Percentiles rank a stretch among this genome's conserved stretches.
These are phyloP conservation scores for Imleria badia DNA, from an alignment of 768 basidiomycete genomes.

Conservation along the genomic window DNA sequence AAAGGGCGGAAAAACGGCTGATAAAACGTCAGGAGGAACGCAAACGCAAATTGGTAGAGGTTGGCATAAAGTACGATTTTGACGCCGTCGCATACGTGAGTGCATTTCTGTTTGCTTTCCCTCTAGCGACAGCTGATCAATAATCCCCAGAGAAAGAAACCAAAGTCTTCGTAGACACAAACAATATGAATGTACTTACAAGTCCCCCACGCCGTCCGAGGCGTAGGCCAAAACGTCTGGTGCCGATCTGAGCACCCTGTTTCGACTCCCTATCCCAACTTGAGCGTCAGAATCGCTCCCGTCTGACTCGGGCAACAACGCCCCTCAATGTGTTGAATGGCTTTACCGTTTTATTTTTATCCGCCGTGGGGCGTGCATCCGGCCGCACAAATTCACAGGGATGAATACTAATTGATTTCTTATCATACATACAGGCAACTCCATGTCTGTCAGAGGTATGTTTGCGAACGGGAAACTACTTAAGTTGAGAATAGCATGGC, in stretches of 20 bases:
- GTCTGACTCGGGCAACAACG: background rate
- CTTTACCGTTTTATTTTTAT: background rate
- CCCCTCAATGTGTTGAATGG: too few relatives aligned
- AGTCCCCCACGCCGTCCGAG: too few relatives aligned
- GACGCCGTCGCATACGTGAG: slow-evolving; percentile 81
- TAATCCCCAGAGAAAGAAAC: slow-evolving; percentile 36
- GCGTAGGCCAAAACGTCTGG: too few relatives aligned
- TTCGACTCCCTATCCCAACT: background rate
- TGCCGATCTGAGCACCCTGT: background rate
- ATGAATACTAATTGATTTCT: background rate
- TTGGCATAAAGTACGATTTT: slow-evolving; percentile 88
- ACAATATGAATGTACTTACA: background rate
- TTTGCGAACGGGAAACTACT: background rate
- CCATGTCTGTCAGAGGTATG: background rate
- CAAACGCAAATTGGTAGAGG: slow-evolving; percentile 73
- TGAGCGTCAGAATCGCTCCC: too few relatives aligned
- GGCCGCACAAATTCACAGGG: background rate
- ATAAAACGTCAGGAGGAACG: slow-evolving; percentile 74
- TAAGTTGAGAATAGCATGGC: background rate
- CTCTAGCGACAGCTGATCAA: background rate
- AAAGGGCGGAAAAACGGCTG: slow-evolving; percentile 63
- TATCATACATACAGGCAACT: background rate
- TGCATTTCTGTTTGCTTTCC: slow-evolving; percentile 12
- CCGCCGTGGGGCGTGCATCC: background rate
- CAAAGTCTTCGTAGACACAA: slow-evolving; percentile 24